phyloP scores from a whole-genome alignment of 805 yeast species.

The Helenozyma rhizophorensis region DNA sequence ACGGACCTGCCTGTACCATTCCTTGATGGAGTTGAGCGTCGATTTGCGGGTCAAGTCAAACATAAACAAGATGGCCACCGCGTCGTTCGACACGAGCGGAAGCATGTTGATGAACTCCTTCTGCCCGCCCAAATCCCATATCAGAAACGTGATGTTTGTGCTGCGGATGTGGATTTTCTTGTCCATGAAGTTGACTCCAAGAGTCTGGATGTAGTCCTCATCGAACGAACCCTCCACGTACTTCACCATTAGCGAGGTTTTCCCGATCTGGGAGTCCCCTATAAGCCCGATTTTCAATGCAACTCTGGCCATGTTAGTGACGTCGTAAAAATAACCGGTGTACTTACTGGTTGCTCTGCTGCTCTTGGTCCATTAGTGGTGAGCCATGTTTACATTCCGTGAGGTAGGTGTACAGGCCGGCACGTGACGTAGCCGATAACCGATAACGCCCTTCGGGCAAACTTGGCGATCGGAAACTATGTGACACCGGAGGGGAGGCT shows the following conservation, averaged over 20 bases:
- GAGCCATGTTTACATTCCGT: background rate
- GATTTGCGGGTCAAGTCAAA: conserved; percentile 84
- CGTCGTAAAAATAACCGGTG: background rate
- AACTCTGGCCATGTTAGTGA: conserved; percentile 33
- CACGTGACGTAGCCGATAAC: background rate
- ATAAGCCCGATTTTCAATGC: conserved; percentile 85
- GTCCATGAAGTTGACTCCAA: conserved; percentile 95
- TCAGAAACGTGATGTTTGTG: conserved; percentile 83
- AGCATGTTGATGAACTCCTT: conserved; percentile 93
- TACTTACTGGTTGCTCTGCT: conserved; percentile 38
- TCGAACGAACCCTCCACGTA: conserved; percentile 94
- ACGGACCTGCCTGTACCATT: conserved; percentile 91
- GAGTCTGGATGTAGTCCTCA: conserved; percentile 86
- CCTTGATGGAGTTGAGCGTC: conserved; percentile 82
- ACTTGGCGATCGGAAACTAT: too few relatives aligned
- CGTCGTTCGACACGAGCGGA: conserved; percentile 86
- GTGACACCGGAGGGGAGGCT: too few relatives aligned
- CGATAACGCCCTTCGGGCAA: background rate
- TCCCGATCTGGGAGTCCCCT: conserved; percentile 96
- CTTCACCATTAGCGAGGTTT: conserved; percentile 93
- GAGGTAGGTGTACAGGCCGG: background rate
- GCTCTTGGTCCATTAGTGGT: conserved; percentile 16
- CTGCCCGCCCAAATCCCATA: conserved; percentile 97
- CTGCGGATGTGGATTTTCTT: conserved; percentile 77
- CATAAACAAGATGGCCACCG: conserved; percentile 86